phyloP scores from a whole-genome alignment of 768 basidiomycete species.

The Basidioascus undulatus region DNA sequence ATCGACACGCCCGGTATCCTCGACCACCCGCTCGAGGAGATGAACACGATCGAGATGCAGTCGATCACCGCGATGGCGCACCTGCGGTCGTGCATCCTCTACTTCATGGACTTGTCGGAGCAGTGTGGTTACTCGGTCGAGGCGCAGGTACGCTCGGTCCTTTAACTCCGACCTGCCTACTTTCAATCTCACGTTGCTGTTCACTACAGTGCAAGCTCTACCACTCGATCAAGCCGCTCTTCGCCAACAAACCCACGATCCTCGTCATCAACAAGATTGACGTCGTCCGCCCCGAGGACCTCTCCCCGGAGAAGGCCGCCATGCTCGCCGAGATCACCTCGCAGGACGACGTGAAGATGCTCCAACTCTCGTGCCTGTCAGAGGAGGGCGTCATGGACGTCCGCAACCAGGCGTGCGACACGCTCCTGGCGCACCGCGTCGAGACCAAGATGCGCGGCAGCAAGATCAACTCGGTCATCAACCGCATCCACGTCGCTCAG shows the following conservation, averaged over 20 bases:
- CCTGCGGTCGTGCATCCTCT: constrained; percentile 74
- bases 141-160: constrained; percentile 43
- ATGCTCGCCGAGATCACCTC: constrained; percentile 57
- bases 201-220: constrained; percentile 68
- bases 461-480: constrained; percentile 76
- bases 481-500: constrained; percentile 85
- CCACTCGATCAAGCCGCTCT: constrained; percentile 97
- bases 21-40: constrained; percentile 94
- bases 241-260: constrained; percentile 71
- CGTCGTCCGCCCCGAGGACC: constrained; percentile 64
- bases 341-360: constrained; percentile 38
- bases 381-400: constrained; percentile 96
- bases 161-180: neutral
- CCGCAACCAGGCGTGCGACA: constrained; percentile 85
- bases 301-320: constrained; percentile 44
- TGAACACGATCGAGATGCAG: constrained; percentile 99
- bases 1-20: constrained; percentile 97
- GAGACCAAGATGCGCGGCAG: constrained; percentile 80
- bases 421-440: constrained; percentile 79
- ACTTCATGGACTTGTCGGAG: constrained; percentile 97
- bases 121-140: constrained; percentile 95
- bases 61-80: constrained; percentile 95
- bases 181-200: constrained; percentile 1
- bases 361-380: constrained; percentile 80
- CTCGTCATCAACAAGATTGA: constrained; percentile 98